Base-by-base conservation (phyloP, 2,329 filamentous ascomycete genomes). In the Pseudodiploospora longispora region DNA sequence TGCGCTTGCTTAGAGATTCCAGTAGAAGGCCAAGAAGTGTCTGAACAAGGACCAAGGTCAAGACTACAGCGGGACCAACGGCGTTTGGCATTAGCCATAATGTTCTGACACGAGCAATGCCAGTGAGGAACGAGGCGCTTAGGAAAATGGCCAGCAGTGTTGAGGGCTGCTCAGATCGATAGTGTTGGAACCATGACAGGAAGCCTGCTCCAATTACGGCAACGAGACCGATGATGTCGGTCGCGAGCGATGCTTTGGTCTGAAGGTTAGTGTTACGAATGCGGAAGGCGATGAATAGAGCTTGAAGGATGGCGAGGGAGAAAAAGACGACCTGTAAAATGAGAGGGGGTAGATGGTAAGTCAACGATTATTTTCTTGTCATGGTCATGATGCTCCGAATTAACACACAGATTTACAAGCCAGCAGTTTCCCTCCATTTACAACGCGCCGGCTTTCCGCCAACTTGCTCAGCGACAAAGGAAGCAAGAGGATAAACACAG, bases 141-240 rank as follows among this genome's bases (percentile, higher is more conserved):
- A 59, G 35, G 36, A 54, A 57, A 1, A 59, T 33, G 28, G 46
- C 50, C 4, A 59, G 46, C 0, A 58, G 36, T 3, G 57, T 56
- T 2, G 55, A 58, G 2, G 56, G 57, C 1, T 53, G 54, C 10
- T 37, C 34, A 1, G 53, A 56, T 10, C 52, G 46, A 9, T 49
- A 50, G 32, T 59, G 52, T 34, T 44, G 51, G 6, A 52, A 30
- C 5, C 45, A 47, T 7, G 52, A 59, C 4, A 57, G 41, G 3
- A 47, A n/a, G 2, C 36, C 37, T 6, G 50, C 47, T 5, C 10
- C 43, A 10, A 46, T 36, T 0, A 47, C 53, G 10, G 51, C 50
- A 28, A 49, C 9, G 5, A 50, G 6, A 12, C 42, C n/a, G 12
- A 57, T 29, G 2, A 52, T 43, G 41, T 58, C 53, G 4, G 50